A percentile compares a stretch with the other conserved stretches of the same genome.
Conservation (phyloP, 2,329 filamentous ascomycete genomes). For the Cladosporium sp. region DNA sequence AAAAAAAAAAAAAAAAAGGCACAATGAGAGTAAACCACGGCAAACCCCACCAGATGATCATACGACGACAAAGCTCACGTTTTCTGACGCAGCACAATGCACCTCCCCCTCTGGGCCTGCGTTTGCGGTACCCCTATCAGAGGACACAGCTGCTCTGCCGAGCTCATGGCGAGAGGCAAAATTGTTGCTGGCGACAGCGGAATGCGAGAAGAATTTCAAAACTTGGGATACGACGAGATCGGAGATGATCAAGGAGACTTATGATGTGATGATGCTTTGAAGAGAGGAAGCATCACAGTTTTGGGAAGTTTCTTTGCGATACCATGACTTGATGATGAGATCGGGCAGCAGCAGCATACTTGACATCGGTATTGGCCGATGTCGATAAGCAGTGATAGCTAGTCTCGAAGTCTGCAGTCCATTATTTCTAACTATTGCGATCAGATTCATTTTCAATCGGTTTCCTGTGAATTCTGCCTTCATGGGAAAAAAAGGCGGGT, state of each 20-base stretch:
- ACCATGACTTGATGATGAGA: no score
- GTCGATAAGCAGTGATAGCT: no score
- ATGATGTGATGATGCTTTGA: neutral
- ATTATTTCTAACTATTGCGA: no score
- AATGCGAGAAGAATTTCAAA: neutral
- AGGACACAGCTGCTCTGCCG: conserved; percentile 21
- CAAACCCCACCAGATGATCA: neutral
- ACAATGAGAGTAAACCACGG: neutral
- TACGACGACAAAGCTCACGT: neutral
- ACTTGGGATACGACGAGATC: neutral
- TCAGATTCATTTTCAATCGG: no score
- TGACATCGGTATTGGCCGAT: no score
- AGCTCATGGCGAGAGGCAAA: neutral
- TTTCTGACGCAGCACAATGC: neutral
- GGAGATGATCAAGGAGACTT: neutral
- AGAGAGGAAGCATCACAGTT: no score
- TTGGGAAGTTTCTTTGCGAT: no score
- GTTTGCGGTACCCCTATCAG: conserved; percentile 21
- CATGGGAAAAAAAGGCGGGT: no score
- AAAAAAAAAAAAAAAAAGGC: neutral
- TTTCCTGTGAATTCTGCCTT: no score
- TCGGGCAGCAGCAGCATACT: no score
- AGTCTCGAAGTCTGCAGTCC: no score
- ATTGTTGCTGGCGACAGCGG: neutral
- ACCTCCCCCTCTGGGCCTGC: conserved; percentile 21